These are phyloP conservation scores for Cyclotella baltica DNA, from an alignment of 108 stramenopile genomes.

Conservation along the genomic window DNA sequence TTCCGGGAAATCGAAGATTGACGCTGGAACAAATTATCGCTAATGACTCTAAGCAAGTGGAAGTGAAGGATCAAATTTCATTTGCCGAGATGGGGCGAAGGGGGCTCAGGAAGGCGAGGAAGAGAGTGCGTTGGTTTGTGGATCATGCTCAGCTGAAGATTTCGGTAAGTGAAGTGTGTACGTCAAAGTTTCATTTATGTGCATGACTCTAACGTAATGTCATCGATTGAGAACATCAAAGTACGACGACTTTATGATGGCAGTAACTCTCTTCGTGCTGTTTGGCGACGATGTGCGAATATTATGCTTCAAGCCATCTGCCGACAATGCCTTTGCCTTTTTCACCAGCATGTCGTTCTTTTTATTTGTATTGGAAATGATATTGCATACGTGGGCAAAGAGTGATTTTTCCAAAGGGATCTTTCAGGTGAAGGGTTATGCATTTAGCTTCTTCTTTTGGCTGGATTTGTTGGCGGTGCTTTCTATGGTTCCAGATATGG, in stretches of 20 bases:
- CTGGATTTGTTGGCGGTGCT: slow-evolving; percentile 72
- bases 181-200: background rate
- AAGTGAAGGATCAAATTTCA: background rate
- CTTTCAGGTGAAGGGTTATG: slow-evolving; percentile 52
- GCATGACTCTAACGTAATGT: too few species aligned
- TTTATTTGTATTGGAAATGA: slow-evolving; percentile 64
- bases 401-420: slow-evolving; percentile 56
- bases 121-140: slow-evolving; percentile 51
- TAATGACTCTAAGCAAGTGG: slow-evolving; percentile 24
- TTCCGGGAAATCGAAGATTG: slow-evolving; percentile 30
- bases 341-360: slow-evolving; percentile 60
- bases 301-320: slow-evolving; percentile 47
- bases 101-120: slow-evolving; percentile 23
- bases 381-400: slow-evolving; percentile 57
- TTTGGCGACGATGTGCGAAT: slow-evolving; percentile 69
- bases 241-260: slow-evolving; percentile 70
- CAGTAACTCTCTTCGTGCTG: slow-evolving; percentile 68
- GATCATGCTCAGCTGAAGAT: slow-evolving; percentile 59
- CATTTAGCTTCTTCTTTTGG: slow-evolving; percentile 78
- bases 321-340: slow-evolving; percentile 60
- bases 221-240: background rate
- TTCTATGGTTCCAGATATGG: slow-evolving; percentile 70
- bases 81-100: background rate
- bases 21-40: slow-evolving; percentile 51
- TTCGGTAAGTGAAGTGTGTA: slow-evolving; percentile 40